Evolutionary conservation across 305 asterid species (phyloP), one percentile per base, ranked within the genome.

Genomic region (Solanum aculeatissimum): DNA sequence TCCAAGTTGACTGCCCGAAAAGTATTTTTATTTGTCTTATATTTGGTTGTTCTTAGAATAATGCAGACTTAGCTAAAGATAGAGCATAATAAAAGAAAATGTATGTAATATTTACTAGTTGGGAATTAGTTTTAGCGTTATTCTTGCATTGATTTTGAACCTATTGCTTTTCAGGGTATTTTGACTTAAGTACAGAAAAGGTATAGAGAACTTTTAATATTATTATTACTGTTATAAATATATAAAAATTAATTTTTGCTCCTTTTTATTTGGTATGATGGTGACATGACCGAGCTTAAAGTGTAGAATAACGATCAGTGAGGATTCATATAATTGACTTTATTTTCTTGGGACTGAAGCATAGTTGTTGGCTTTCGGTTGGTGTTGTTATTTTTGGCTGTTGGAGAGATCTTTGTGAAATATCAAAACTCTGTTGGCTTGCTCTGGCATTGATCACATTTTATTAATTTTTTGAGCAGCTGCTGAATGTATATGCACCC

Each of bases 401-500:
- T 29, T 78, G 83, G 83, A 51, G 65, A 53, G 29, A 78, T 27
- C 27, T 18, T 78, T 14, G 47, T 51, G 32, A 78, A 77, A 58
- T 40, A 47, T 58, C 87, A 35, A 84, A 72, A 65, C 40, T 29
- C 53, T 70, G 78, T 65, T 15, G 43, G 86, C 58, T 47, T 23
- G 70, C 14, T 63, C 14, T 77, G 25, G 72, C 29, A 25, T 43
- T 53, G 63, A 9, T 62, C 65, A 75, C 57, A 14, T 18, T 71
- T 43, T 83, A 16, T 8, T 7, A 63, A 42, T 47, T 81, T 62
- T 68, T 75, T 49, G 89, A 83, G 85, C 98, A 95, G 99, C 89
- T 97, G 40, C 85, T 92, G 60, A 91, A 92, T 85, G 98, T 97
- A 19, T 97, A 94, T 85, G 91, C 87, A 27, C 96, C 98, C 77